phyloP scores from a whole-genome alignment of 257 asterid genomes.

The Solanum clarkiae region DNA sequence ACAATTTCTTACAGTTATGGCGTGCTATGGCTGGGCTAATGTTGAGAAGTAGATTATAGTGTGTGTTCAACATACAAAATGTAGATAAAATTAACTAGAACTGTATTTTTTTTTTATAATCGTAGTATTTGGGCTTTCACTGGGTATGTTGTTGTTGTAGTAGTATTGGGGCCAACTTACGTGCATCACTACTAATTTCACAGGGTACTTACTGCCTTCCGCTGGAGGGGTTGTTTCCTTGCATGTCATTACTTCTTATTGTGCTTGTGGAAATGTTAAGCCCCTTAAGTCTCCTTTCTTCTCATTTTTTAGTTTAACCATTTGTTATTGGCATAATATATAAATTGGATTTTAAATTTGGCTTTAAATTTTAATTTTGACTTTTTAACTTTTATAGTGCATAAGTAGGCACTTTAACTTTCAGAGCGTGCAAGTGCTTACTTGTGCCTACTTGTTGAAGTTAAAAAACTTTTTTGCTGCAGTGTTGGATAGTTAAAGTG shows the following conservation, averaged over 20 bases:
- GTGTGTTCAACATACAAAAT: not conserved
- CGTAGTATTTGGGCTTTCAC: not conserved
- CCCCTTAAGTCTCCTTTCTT: not conserved
- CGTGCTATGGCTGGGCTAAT: not conserved
- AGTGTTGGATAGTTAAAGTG: too few species aligned
- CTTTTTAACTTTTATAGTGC: too few species aligned
- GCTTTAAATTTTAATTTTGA: too few species aligned
- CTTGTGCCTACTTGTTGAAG: too few species aligned
- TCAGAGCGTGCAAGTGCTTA: too few species aligned
- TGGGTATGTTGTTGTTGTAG: too few species aligned
- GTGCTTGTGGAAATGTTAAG: not conserved
- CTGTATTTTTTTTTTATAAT: not conserved
- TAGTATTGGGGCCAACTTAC: fast-evolving
- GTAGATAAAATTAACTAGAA: not conserved
- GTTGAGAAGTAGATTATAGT: not conserved
- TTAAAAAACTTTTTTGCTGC: too few species aligned
- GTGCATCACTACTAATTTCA: not conserved
- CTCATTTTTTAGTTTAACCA: not conserved
- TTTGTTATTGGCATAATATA: not conserved
- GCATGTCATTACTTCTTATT: not conserved
- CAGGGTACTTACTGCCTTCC: not conserved
- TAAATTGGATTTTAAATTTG: too few species aligned
- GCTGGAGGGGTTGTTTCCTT: not conserved
- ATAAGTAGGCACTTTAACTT: too few species aligned
- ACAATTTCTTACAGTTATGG: not conserved